Evolutionary conservation across 805 yeast genomes (phyloP).

Genomic region (Schwanniomyces pseudopolymorphus): DNA sequence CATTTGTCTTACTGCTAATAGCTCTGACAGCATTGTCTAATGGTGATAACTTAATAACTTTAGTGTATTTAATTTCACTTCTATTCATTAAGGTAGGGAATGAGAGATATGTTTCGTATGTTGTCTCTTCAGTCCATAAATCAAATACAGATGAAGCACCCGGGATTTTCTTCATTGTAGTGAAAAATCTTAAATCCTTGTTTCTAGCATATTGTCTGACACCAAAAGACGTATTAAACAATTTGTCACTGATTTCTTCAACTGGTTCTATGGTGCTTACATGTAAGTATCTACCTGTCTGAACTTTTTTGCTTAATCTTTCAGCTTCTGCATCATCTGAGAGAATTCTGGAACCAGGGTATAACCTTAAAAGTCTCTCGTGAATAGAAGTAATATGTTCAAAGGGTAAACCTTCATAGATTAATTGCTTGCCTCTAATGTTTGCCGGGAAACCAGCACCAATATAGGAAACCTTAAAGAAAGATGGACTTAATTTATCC

Average conservation of each 20-base stretch:
- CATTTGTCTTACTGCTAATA: constrained; percentile 66
- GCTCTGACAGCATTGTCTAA: constrained; percentile 76
- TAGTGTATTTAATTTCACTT: constrained; percentile 59
- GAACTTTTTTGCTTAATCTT: constrained; percentile 47
- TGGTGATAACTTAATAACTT: constrained; percentile 67
- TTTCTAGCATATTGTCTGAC: constrained; percentile 75
- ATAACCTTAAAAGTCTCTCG: constrained; percentile 66
- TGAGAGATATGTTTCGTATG: constrained; percentile 68
- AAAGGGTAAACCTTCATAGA: constrained; percentile 83
- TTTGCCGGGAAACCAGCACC: constrained; percentile 85
- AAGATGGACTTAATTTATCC: constrained; percentile 74
- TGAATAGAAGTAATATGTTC: constrained; percentile 85
- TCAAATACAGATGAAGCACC: constrained; percentile 71
- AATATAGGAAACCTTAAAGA: constrained; percentile 73
- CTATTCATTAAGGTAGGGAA: constrained; percentile 90
- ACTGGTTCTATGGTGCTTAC: constrained; percentile 73
- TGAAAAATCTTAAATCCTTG: constrained; percentile 68
- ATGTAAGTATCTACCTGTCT: constrained; percentile 71
- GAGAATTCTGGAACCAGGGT: constrained; percentile 79
- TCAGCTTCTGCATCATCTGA: constrained; percentile 59
- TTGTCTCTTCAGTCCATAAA: constrained; percentile 86
- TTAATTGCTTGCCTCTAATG: constrained; percentile 71
- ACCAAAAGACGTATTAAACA: constrained; percentile 52
- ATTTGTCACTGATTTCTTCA: constrained; percentile 47
- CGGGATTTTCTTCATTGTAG: constrained; percentile 67